Evolutionary conservation across 179 eudicot genomes (phyloP).

Genomic region (Amaranthus tricolor): DNA sequence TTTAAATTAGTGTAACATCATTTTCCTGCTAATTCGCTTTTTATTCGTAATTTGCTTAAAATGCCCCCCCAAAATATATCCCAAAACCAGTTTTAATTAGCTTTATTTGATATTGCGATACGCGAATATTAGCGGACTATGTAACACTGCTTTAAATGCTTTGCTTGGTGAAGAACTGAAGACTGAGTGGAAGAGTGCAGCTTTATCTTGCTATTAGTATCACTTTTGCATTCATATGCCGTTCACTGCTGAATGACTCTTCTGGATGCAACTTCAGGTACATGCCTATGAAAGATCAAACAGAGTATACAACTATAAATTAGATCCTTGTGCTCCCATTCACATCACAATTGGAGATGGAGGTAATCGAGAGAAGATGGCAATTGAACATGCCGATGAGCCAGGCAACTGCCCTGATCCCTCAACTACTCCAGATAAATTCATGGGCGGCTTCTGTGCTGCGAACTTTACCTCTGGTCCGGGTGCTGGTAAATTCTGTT

Average conservation of each 20-base stretch:
- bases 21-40: too few species aligned
- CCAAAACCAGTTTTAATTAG: too few species aligned
- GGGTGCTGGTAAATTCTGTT: slow-evolving; percentile 88
- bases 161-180: neutral
- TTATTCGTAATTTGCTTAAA: too few species aligned
- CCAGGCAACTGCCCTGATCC: slow-evolving; percentile 90
- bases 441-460: slow-evolving; percentile 91
- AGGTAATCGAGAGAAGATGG: slow-evolving; percentile 97
- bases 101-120: too few species aligned
- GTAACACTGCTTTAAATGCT: neutral
- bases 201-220: neutral
- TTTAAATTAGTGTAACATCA: neutral
- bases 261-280: slow-evolving; percentile 46
- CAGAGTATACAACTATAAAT: slow-evolving; percentile 75
- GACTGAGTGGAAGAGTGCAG: neutral
- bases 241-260: slow-evolving; percentile 5
- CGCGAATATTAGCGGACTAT: neutral
- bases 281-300: slow-evolving; percentile 97
- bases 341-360: slow-evolving; percentile 89
- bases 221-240: neutral
- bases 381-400: slow-evolving; percentile 76
- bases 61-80: too few species aligned
- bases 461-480: slow-evolving; percentile 85
- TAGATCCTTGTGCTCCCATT: slow-evolving; percentile 88
- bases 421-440: slow-evolving; percentile 61